Conservation (phyloP, 1,284 basidiomycete genomes). For the Leccinum pachyderme region DNA sequence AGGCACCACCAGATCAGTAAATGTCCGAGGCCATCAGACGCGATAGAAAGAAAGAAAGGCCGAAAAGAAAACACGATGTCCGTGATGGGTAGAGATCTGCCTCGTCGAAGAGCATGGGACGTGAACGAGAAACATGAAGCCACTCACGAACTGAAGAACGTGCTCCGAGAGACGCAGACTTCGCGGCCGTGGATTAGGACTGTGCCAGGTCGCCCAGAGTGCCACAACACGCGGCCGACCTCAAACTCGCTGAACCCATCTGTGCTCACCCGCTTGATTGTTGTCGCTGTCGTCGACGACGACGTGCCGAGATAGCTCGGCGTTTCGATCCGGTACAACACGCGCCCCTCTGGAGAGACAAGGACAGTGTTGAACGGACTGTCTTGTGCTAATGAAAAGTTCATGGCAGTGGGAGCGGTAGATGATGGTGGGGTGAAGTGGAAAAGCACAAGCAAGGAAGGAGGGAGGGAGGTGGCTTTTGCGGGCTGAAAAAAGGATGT, state of each 20-base stretch:
- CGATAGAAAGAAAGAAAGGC: background rate
- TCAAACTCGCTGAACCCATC: conserved; percentile 29
- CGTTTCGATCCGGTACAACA: conserved; percentile 32
- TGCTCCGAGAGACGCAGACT: conserved; percentile 24
- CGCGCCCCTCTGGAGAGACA: conserved; percentile 30
- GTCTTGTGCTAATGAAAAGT: conserved; percentile 32
- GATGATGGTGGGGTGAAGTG: background rate
- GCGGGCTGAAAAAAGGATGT: conserved; percentile 11
- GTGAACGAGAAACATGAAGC: background rate
- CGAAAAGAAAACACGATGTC: background rate
- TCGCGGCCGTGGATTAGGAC: conserved; percentile 32
- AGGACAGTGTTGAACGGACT: conserved; percentile 34
- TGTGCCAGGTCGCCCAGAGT: conserved; percentile 27
- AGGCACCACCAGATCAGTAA: background rate
- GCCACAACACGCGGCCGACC: conserved; percentile 30
- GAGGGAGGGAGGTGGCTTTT: conserved; percentile 2
- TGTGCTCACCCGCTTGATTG: conserved; percentile 23
- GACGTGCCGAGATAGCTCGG: conserved; percentile 14
- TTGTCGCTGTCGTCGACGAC: conserved; percentile 18
- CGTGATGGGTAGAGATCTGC: background rate
- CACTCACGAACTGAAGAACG: conserved; percentile 33
- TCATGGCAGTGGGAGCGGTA: conserved; percentile 18
- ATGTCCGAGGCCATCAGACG: background rate
- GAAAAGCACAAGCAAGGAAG: background rate
- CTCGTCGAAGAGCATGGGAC: background rate